Conservation (phyloP, 345 rosid genomes). For the Ricinus communis region DNA sequence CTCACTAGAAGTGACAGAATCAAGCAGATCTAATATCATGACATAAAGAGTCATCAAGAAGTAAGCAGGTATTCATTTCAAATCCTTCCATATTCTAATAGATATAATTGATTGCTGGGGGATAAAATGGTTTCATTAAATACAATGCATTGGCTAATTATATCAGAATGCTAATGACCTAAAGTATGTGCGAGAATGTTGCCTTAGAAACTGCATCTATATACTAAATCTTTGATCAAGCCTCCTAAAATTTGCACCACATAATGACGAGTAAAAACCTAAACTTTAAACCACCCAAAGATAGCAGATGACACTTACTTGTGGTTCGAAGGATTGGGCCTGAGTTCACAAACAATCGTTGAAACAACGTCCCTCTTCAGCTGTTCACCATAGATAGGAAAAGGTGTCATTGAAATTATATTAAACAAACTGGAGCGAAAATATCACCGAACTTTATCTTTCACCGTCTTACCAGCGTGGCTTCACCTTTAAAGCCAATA, state of each 20-base stretch:
- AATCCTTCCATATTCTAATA: too few species aligned
- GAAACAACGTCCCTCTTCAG: slow-evolving; percentile 90
- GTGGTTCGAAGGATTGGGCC: slow-evolving; percentile 95
- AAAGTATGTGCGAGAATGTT: neutral
- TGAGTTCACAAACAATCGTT: slow-evolving; percentile 83
- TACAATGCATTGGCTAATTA: neutral
- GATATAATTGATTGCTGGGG: too few species aligned
- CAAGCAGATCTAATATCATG: neutral
- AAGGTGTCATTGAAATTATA: slow-evolving; percentile 11
- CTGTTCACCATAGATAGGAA: slow-evolving; percentile 41
- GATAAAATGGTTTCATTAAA: neutral
- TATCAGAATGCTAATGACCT: neutral
- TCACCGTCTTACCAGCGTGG: slow-evolving; percentile 64
- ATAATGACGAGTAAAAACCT: neutral
- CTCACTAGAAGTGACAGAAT: neutral
- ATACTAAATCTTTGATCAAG: neutral
- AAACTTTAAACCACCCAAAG: neutral
- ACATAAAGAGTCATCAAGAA: neutral
- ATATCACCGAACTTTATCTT: slow-evolving; percentile 18
- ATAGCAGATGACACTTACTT: slow-evolving; percentile 50
- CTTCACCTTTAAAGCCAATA: slow-evolving; percentile 97
- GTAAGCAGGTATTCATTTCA: too few species aligned
- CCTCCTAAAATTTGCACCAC: neutral
- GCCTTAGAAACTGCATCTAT: neutral
- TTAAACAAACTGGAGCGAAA: neutral